These are phyloP conservation scores for Phytophthora colocasiae DNA, from an alignment of 352 stramenopile genomes.

Conservation along the genomic window DNA sequence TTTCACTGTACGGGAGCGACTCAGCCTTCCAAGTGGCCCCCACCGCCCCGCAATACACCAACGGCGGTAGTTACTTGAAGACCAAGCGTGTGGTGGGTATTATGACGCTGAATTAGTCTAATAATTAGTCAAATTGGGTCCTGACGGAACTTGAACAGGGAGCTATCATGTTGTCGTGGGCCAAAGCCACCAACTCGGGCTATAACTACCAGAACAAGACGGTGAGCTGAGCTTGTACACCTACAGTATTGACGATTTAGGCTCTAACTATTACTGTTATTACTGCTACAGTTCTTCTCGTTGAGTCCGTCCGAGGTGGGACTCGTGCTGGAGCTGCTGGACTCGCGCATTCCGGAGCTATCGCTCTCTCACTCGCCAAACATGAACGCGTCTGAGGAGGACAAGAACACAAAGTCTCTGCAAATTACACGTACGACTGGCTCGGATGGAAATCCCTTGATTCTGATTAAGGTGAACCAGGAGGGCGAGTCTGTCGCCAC, in stretches of 20 bases:
- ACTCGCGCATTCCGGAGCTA: conserved; percentile 67
- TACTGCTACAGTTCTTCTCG: conserved; percentile 74
- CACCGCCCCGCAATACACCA: conserved; percentile 69
- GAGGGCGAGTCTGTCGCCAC: conserved; percentile 59
- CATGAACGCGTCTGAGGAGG: conserved; percentile 69
- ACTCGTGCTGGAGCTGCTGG: conserved; percentile 78
- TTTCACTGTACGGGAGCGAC: conserved; percentile 75
- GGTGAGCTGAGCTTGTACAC: conserved; percentile 32
- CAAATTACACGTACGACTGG: conserved; percentile 51
- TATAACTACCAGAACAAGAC: conserved; percentile 89
- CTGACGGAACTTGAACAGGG: conserved; percentile 49
- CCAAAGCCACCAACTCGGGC: conserved; percentile 66
- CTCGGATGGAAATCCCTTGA: conserved; percentile 55
- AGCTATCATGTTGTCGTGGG: conserved; percentile 87
- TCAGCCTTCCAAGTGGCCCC: conserved; percentile 81
- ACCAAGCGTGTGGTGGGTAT: conserved; percentile 73
- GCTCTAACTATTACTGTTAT: conserved; percentile 9
- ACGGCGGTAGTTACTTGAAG: conserved; percentile 78
- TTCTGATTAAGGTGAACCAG: conserved; percentile 67
- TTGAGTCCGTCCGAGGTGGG: conserved; percentile 81
- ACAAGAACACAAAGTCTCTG: conserved; percentile 62
- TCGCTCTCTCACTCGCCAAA: conserved; percentile 82
- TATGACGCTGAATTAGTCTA: not conserved
- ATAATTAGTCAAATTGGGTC: not conserved
- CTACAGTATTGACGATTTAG: not conserved